Evolutionary conservation across 2,329 filamentous ascomycete species (phyloP), one percentile per base, ranked within the genome.

Genomic region (Clonostachys rosea): DNA sequence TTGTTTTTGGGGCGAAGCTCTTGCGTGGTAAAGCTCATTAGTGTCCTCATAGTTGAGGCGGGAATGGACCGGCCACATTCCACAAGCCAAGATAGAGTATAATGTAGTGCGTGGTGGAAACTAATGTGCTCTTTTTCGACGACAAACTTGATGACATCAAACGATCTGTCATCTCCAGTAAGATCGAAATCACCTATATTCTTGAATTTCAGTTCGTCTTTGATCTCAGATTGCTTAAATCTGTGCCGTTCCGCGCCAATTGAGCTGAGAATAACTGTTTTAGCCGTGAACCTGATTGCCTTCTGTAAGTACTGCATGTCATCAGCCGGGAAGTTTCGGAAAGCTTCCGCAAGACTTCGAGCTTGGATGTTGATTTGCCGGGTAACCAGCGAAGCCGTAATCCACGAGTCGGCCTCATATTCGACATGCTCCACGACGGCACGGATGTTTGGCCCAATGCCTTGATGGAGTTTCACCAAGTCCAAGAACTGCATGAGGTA

Each of bases 401-500:
- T 97, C 94, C 94, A 99, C 17, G 90, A 88, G 67, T 99, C 95
- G 3, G 91, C 95, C 67, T 99, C 94, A 61, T 97, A 99, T 65
- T 99, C 95, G 34, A 99, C 89, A 63, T 99, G 94, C 60, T 97
- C 94, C 14, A 91, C 91, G 18, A 96, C 82, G 3, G 92, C 94
- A 51, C 95, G 60, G 24, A 91, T 77, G 58, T 97, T 99, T 2
- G 94, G 94, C 57, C 92, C 96, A 47, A 99, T 96, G 30, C 94
- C 92, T 69, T 99, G 95, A 54, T 96, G 91, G 42, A 99, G 78
- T 65, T 96, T 96, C 53, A 96, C 90, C 14, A 99, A 75, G 61
- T 99, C 95, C 41, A 99, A 74, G 66, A 97, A 99, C 60, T 99
- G 95, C 63, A 95, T 76, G 47, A 96, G 77, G 59, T 99, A 99